Base-by-base conservation (phyloP, 768 basidiomycete genomes). In the Mycena sanguinolenta region DNA sequence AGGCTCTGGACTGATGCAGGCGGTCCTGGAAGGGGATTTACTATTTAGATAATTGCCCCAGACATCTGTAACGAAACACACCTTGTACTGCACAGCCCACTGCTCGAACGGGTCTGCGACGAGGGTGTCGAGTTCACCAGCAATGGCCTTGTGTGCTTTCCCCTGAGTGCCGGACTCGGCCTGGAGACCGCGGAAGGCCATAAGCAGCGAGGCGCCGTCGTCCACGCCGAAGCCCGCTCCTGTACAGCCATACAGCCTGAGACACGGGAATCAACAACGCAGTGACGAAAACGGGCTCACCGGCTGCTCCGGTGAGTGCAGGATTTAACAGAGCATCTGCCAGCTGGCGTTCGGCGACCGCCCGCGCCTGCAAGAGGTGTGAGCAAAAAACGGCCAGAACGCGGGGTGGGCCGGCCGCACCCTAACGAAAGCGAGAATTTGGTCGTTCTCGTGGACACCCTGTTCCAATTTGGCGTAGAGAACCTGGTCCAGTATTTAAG, bases 371-470 rank as follows among this genome's bases (percentile, higher is more conserved):
- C n/a, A 63, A 49, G 70, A 13, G 16, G 16, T 46, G 68, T 67
- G 62, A 60, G 69, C 38, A 63, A 44, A 19, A 55, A 38, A 36
- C 54, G 64, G 55, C 58, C 21, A 17, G 49, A 38, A 30, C 54
- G 63, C 52, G 57, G 16, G 13, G 63, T 44, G 44, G 54, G n/a
- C 76, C 23, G 54, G 36, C 90, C 44, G 62, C 78, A 95, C 96
- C 80, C 90, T 85, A 58, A 98, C 92, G 82, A 97, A 97, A 23
- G 88, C 85, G 64, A 92, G 83, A 50, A 97, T 89, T 79, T 97
- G 92, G 67, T 91, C 88, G 81, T 96, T 93, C 83, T 98, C 96
- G 19, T 85, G 85, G 27, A 90, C 85, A 46, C 96, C 95, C 94
- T 96, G 76, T 38, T 67, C 66, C 34, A 60, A 25, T 19, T 70